Evolutionary conservation across 352 stramenopile genomes (phyloP), one percentile per base, ranked within the genome.

Genomic region (Globisporangium alternatum): DNA sequence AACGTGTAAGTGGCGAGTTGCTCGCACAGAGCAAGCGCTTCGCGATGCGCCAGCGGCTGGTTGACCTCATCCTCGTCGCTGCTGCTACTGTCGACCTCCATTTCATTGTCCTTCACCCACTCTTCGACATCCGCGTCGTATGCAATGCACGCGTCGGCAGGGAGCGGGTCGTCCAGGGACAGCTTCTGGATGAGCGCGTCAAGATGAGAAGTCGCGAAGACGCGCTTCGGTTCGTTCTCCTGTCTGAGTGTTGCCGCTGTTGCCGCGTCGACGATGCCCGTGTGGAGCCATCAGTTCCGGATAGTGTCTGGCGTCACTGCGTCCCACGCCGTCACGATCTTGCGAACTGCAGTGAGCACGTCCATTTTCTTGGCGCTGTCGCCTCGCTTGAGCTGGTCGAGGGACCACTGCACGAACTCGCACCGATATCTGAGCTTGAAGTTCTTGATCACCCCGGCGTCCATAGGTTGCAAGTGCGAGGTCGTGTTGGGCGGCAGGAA

Each of bases 391-490:
- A 72, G 61, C 44, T 58, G 33, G 19, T 69, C 51, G 2, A 75
- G 57, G 12, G 43, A 30, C 9, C 45, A 61, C 0, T 35, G 44
- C 19, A 51, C 21, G 25, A 68, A 70, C 0, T 41, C 54, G 22
- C 37, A 17, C 15, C 48, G 19, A 47, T 62, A 75, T 2, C 58
- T 22, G 2, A 68, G 47, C 33, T 72, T 72, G 8, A 75, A 21
- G 22, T 13, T 59, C 28, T 69, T 72, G 57, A 70, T 68, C 13
- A 71, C 51, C 1, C 56, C 57, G 54, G 69, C 59, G n/a, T 75
- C 69, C 37, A 67, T 67, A 1, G 61, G 63, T 30, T 72, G 69
- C 21, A 76, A 37, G 5, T 49, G 28, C 10, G 56, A 56, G 5
- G 60, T 71, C 3, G 68, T 68, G 45, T 68, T 68, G 5, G 60